Base-by-base conservation (phyloP, 192 early-diverging fungal species). In the Jimgerdemannia flammicorona region DNA sequence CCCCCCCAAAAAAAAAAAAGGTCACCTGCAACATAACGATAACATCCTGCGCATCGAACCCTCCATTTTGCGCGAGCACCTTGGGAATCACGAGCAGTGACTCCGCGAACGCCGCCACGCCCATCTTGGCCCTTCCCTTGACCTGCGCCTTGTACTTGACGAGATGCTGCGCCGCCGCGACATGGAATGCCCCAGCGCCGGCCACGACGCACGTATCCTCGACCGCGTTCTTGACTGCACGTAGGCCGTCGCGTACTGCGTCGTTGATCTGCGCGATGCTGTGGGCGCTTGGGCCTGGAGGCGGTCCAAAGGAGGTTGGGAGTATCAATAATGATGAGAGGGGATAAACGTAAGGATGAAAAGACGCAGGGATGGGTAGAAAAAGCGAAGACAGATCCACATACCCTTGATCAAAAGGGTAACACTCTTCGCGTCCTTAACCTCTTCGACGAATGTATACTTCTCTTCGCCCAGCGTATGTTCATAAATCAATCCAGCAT, bases 361-460 rank as follows among this genome's bases (percentile, higher is more conserved):
- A 18, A 2, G 75, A 66, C 20, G 10, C 64, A n/a, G 41, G 54
- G 8, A 77, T 4, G 9, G 69, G 20, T n/a, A 11, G 40, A 65
- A 29, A 3, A 3, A n/a, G 18, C n/a, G 44, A 19, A 20, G 44
- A 43, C 4, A 29, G 29, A 29, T 29, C 29, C 20, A 40, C 84
- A 18, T 70, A 90, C 95, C 96, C 85, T 97, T 98, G 84, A 99
- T 91, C 73, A 99, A 84, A 67, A 99, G 86, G 4, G 97, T 99
- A 17, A 97, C 94, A 54, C 94, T 96, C 74, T 87, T 88, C 17
- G 96, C 96, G 76, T 94, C 89, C 79, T 91, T 86, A 77, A 95
- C 94, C 76, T 99, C 97, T 85, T 99, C 97, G 67, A 99, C 91
- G 83, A 98, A 99, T 2, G 97, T 99, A 80, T 95, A 99, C 87